Evolutionary conservation across 495 filamentous ascomycete genomes (phyloP).

Genomic region (Aspergillus hancockii): DNA sequence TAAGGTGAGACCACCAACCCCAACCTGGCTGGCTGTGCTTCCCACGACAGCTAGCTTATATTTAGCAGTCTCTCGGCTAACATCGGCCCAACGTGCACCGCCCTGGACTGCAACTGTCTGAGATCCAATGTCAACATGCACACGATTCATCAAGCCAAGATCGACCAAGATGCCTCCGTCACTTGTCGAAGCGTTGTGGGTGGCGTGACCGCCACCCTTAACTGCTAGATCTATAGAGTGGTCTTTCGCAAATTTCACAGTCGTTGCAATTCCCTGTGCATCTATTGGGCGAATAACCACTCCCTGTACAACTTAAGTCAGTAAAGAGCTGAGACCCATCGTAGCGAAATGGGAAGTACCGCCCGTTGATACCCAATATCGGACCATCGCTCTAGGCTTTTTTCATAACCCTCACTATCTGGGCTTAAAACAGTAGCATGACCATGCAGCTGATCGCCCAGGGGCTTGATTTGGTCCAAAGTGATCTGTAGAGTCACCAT

Average conservation of each 20-base stretch:
- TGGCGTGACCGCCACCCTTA: slow-evolving; percentile 1
- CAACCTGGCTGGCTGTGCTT: not conserved
- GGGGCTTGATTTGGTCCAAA: not conserved
- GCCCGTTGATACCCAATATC: not conserved
- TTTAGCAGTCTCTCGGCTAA: not conserved
- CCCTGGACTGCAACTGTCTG: slow-evolving; percentile 1
- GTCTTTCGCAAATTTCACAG: not conserved
- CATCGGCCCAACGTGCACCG: slow-evolving; percentile 2
- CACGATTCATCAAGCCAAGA: not conserved
- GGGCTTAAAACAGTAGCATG: not conserved
- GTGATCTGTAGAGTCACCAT: no score
- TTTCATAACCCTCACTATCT: not conserved
- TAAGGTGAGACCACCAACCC: slow-evolving; percentile 1
- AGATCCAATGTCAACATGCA: not conserved
- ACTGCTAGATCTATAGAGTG: slow-evolving; percentile 2
- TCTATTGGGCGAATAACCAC: not conserved
- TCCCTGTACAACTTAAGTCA: not conserved
- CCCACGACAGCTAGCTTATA: slow-evolving; percentile 3
- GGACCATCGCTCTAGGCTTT: not conserved
- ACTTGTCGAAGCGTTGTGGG: not conserved
- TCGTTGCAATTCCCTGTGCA: not conserved
- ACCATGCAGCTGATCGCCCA: not conserved
- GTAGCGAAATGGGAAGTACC: not conserved
- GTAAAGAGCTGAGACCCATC: not conserved
- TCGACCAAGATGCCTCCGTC: slow-evolving; percentile 1